phyloP scores from a whole-genome alignment of 108 stramenopile species.

The Conticribra weissflogii region DNA sequence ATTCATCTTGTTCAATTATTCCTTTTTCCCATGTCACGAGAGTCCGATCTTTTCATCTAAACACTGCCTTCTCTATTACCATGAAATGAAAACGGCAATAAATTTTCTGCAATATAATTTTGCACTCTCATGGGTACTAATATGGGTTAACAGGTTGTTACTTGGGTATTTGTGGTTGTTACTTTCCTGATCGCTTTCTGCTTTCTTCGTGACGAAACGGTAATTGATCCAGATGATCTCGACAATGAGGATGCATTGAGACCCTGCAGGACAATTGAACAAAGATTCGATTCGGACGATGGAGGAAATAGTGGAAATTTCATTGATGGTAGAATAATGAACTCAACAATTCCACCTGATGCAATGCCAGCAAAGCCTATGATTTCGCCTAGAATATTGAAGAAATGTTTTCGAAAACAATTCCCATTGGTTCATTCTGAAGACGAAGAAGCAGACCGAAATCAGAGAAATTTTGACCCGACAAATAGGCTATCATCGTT shows the following conservation, averaged over 20 bases:
- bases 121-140: neutral
- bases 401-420: conserved; percentile 20
- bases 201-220: conserved; percentile 37
- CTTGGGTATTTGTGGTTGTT: conserved; percentile 24
- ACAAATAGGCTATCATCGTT: neutral
- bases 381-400: conserved; percentile 10
- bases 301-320: neutral
- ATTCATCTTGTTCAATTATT: neutral
- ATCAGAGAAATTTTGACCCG: neutral
- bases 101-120: neutral
- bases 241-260: conserved; percentile 21
- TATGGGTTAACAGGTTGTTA: conserved; percentile 21
- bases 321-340: neutral
- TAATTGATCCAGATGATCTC: conserved; percentile 33
- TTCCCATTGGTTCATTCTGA: conserved; percentile 6
- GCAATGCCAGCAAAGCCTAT: conserved; percentile 24
- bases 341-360: neutral
- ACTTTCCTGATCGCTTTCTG: conserved; percentile 33
- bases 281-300: neutral
- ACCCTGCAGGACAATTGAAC: neutral
- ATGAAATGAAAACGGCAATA: too few relatives aligned
- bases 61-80: too few relatives aligned
- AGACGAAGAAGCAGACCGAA: neutral
- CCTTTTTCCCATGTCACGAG: too few relatives aligned
- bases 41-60: too few relatives aligned